phyloP scores from a whole-genome alignment of 129 eudicot species.

The Lactuca sativa region DNA sequence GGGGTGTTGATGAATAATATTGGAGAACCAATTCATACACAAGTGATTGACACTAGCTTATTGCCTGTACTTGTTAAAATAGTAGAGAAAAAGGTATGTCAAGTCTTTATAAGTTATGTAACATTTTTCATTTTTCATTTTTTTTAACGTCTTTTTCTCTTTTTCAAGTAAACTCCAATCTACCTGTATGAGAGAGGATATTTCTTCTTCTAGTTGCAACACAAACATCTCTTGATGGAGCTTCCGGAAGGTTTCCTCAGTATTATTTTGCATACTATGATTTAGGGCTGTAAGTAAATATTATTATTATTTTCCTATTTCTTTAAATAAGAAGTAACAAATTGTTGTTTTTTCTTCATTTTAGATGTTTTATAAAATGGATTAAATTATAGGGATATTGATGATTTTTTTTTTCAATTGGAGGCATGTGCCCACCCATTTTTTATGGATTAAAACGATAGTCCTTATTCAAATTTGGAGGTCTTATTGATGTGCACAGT shows the following conservation, averaged over 20 bases:
- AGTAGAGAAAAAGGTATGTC: slow-evolving; percentile 84
- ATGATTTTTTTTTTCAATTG: too few species aligned
- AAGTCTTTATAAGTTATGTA: neutral
- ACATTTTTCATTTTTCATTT: neutral
- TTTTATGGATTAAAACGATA: too few species aligned
- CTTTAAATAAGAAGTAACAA: too few species aligned
- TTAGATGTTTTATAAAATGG: too few species aligned
- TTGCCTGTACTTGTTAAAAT: slow-evolving; percentile 79
- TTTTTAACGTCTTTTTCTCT: neutral
- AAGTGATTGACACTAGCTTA: slow-evolving; percentile 77
- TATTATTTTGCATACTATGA: slow-evolving; percentile 93
- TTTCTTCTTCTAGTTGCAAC: slow-evolving; percentile 98
- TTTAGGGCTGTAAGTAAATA: slow-evolving; percentile 75
- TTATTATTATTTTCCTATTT: too few species aligned
- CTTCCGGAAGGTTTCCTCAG: slow-evolving; percentile 87
- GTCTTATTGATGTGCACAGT: too few species aligned
- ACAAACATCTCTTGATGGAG: slow-evolving; percentile 97
- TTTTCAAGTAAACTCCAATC: slow-evolving; percentile 52
- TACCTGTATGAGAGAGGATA: slow-evolving; percentile 89
- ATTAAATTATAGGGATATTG: too few species aligned
- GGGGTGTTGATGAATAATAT: slow-evolving; percentile 94
- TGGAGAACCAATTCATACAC: slow-evolving; percentile 92
- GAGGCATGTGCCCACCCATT: too few species aligned
- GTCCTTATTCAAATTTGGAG: too few species aligned
- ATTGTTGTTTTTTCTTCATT: too few species aligned